phyloP scores from a whole-genome alignment of 495 filamentous ascomycete genomes.

The Ascobolus immersus region DNA sequence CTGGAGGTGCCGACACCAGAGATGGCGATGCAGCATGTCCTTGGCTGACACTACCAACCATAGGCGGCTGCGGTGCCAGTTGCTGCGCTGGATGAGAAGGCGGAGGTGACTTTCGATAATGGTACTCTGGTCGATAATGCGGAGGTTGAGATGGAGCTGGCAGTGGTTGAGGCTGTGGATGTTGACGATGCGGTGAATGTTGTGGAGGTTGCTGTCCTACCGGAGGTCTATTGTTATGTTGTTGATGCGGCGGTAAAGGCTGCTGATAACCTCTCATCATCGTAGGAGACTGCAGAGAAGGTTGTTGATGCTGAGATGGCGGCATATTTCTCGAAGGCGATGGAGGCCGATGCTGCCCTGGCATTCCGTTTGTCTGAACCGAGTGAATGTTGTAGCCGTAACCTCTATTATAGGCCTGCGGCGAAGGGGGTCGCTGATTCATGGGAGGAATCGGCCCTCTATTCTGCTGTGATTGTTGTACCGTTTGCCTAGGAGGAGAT shows the following conservation, averaged over 20 bases:
- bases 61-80: neutral
- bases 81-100: slow-evolving; percentile 2
- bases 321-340: neutral
- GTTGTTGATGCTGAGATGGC: neutral
- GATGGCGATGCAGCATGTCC: no score
- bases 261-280: no score
- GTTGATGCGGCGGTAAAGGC: no score
- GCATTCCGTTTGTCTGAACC: no score
- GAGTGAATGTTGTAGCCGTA: no score
- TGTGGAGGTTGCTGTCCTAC: neutral
- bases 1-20: neutral
- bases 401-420: no score
- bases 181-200: slow-evolving; percentile 4
- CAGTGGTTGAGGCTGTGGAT: slow-evolving; percentile 7
- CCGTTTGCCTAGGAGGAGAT: no score
- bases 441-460: no score
- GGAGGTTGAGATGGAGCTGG: slow-evolving; percentile 8
- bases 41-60: no score
- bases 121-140: neutral
- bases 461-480: no score
- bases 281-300: neutral
- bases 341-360: no score
- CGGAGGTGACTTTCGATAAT: neutral
- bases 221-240: no score
- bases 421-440: neutral